phyloP scores from a whole-genome alignment of 2,329 filamentous ascomycete species.

The Harringtonia aguacate region DNA sequence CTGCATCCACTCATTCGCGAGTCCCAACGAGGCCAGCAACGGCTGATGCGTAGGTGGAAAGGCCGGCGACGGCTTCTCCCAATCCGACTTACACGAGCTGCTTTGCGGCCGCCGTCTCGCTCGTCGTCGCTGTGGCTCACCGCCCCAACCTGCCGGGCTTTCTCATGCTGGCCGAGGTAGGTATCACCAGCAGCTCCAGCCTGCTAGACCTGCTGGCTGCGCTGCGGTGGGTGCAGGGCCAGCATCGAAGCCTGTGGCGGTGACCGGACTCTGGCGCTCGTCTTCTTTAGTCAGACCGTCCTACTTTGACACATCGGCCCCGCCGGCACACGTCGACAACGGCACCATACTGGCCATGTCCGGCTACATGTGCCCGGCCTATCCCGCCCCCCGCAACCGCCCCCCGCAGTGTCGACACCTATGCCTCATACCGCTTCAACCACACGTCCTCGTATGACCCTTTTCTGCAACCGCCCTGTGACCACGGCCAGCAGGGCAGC shows the following conservation, averaged over 20 bases:
- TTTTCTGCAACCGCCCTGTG: too few species aligned
- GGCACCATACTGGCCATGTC: too few species aligned
- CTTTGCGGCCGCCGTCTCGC: neutral
- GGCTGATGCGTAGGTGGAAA: too few species aligned
- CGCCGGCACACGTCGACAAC: too few species aligned
- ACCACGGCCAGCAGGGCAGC: too few species aligned
- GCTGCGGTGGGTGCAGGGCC: conserved; percentile 1
- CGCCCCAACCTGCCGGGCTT: neutral
- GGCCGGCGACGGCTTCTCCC: too few species aligned
- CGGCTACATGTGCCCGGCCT: conserved; percentile 1
- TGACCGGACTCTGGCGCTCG: neutral
- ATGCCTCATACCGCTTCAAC: conserved; percentile 4
- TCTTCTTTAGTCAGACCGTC: too few species aligned
- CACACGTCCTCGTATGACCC: too few species aligned
- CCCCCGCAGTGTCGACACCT: neutral
- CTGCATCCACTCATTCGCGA: too few species aligned
- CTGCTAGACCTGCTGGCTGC: neutral
- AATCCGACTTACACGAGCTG: too few species aligned
- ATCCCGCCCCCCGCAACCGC: neutral
- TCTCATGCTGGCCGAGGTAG: neutral
- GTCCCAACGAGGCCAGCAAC: neutral
- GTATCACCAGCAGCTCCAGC: neutral
- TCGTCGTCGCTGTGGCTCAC: neutral
- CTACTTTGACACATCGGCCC: too few species aligned
- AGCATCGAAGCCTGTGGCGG: conserved; percentile 2